Conservation (phyloP, 176 grass and related monocot species). For the Saccharum spontaneum region DNA sequence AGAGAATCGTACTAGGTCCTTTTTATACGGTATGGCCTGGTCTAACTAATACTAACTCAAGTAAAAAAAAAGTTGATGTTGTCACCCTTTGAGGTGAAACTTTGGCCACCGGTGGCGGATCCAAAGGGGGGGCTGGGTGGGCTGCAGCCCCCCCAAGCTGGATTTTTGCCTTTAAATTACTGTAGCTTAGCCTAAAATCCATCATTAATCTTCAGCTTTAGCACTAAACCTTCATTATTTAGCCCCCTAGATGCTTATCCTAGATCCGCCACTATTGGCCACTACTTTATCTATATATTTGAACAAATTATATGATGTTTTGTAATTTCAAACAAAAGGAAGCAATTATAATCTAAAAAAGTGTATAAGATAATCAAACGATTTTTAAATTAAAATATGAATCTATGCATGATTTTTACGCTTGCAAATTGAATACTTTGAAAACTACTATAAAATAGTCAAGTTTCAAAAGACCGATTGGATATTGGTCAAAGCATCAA, state of each 20-base stretch:
- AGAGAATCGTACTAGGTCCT: too few species aligned
- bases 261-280: background rate
- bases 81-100: background rate
- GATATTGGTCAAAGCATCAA: background rate
- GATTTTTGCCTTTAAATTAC: too few species aligned
- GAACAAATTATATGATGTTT: background rate
- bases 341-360: background rate
- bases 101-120: too few species aligned
- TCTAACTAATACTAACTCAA: too few species aligned
- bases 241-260: too few species aligned
- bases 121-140: too few species aligned
- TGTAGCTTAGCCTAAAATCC: too few species aligned
- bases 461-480: background rate
- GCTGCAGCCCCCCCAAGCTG: too few species aligned
- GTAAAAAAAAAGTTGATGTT: background rate
- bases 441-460: background rate
- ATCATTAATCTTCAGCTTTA: too few species aligned
- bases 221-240: too few species aligned
- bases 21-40: too few species aligned
- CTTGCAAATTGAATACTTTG: background rate
- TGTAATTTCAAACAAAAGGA: background rate
- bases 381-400: background rate
- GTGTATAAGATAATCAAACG: background rate
- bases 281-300: background rate
- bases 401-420: background rate